Base-by-base conservation (phyloP, 352 stramenopile genomes). In the Saprolegnia diclina region DNA sequence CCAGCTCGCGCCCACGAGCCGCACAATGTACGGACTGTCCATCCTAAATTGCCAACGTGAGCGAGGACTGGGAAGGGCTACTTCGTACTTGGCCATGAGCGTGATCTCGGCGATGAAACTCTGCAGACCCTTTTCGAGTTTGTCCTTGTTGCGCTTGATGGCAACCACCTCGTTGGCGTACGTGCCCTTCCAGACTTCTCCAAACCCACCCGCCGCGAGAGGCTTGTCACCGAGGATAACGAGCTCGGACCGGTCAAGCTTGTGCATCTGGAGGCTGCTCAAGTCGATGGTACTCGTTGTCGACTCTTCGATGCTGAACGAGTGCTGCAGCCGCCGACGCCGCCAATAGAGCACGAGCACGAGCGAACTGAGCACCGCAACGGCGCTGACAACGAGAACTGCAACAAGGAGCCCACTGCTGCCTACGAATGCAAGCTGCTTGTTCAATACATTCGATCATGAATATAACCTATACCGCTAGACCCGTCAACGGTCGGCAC, bases 1-100 rank as follows among this genome's bases (percentile, higher is more conserved):
- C 59, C 59, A 66, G 24, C 24, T 29, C 45, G 59, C 59, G 18
- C 59, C 45, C 16, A 66, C 32, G 11, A 66, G 32, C 42, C 18
- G 42, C 42, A 48, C 42, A n/a, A 48, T 48, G 18, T 48, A 48
- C 42, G 42, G 42, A 10, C 42, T 48, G 13, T n/a, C 18, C 42
- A 48, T n/a, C 42, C 42, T 48, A 48, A 5, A 29, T 54, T 54
- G 24, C 24, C 42, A n/a, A 62, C n/a, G n/a, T 54, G 46, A 29
- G n/a, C n/a, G 2, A 54, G 24, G n/a, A 54, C 46, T 2, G 5
- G 46, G 2, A 29, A 54, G 46, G 24, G 24, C 29, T 6, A 6
- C 2, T 35, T 35, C 5, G 5, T 54, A 54, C 46, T 54, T 29
- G 46, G 46, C 46, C 46, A 54, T 29, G 24, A 54, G 46, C 24